Percentiles rank a stretch among this genome's conserved stretches.
Evolutionary conservation across 2,329 filamentous ascomycete genomes (phyloP).

Genomic region (Claviceps spartinae): DNA sequence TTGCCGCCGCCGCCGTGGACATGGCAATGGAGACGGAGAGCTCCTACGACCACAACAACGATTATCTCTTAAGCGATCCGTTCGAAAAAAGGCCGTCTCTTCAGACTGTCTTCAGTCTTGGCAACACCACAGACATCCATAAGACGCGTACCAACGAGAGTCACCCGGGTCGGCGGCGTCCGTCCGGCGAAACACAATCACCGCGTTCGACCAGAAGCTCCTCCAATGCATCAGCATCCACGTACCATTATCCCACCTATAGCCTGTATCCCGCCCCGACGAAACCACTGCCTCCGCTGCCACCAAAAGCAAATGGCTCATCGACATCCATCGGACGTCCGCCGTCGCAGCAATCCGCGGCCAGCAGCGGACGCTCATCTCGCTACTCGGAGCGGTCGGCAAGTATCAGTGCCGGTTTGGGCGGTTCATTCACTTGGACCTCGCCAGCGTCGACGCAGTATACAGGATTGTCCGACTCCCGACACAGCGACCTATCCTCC

Average conservation of each 20-base stretch:
- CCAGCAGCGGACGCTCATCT: slow-evolving; percentile 4
- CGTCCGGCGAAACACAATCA: background rate
- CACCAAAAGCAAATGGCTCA: background rate
- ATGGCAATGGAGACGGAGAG: background rate
- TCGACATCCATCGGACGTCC: slow-evolving; percentile 4
- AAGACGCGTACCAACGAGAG: slow-evolving; percentile 1
- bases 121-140: background rate
- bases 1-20: background rate
- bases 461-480: background rate
- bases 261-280: slow-evolving; percentile 5
- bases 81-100: background rate
- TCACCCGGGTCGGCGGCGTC: background rate
- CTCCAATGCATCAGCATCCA: slow-evolving; percentile 2
- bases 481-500: background rate
- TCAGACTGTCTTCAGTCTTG: background rate
- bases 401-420: background rate
- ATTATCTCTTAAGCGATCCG: background rate
- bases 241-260: slow-evolving; percentile 2
- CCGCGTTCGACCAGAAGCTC: background rate
- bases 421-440: background rate
- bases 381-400: slow-evolving; percentile 4
- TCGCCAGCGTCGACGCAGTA: slow-evolving; percentile 1
- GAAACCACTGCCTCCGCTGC: slow-evolving; percentile 5
- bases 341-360: background rate
- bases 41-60: background rate